These are phyloP conservation scores for Clarkia xantiana DNA, from an alignment of 345 rosid genomes.

Conservation along the genomic window DNA sequence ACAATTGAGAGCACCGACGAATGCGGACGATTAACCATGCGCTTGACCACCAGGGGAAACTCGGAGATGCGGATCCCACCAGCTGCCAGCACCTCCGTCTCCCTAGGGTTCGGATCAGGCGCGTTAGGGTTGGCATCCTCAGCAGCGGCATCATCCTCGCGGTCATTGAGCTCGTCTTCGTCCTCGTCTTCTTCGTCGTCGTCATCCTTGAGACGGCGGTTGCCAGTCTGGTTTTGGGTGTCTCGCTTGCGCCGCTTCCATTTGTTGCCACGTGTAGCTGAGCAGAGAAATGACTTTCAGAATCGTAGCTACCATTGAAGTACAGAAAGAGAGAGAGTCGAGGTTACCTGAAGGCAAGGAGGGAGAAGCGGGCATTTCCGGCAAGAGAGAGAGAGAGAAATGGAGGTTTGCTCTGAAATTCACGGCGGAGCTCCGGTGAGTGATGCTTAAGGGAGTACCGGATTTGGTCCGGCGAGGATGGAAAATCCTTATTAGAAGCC, in stretches of 20 bases:
- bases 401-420: not conserved
- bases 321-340: slow-evolving; percentile 1
- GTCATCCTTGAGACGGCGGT: slow-evolving; percentile 42
- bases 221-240: slow-evolving; percentile 6
- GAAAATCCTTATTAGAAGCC: no score
- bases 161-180: slow-evolving; percentile 24
- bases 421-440: not conserved
- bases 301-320: slow-evolving; percentile 3
- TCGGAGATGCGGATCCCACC: slow-evolving; percentile 53
- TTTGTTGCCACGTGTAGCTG: slow-evolving; percentile 49
- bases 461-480: not conserved
- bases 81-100: slow-evolving; percentile 38
- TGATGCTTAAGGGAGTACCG: no score
- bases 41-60: slow-evolving; percentile 53
- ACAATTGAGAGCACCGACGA: slow-evolving; percentile 43
- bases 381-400: slow-evolving; percentile 3
- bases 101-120: slow-evolving; percentile 37
- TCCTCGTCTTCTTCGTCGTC: slow-evolving; percentile 36
- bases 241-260: slow-evolving; percentile 81
- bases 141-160: slow-evolving; percentile 20
- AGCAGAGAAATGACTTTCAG: slow-evolving; percentile 3
- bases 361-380: slow-evolving; percentile 66
- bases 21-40: slow-evolving; percentile 62
- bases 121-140: slow-evolving; percentile 24
- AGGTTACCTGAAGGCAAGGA: slow-evolving; percentile 46